Evolutionary conservation across 2,329 filamentous ascomycete genomes (phyloP).

Genomic region (Aureobasidium sp.): DNA sequence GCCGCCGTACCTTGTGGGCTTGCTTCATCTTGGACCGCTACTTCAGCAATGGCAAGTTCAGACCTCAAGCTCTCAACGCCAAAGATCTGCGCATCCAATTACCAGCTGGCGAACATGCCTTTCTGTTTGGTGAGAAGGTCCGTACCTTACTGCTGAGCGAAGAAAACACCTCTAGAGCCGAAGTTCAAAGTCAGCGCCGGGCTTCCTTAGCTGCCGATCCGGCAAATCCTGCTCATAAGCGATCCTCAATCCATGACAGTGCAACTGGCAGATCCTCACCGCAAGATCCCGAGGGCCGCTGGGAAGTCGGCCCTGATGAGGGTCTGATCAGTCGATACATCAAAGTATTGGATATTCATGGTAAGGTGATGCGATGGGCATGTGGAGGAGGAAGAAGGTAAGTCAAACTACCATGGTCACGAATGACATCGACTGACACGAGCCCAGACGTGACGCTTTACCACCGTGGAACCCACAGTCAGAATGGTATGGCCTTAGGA

Average conservation of each 20-base stretch:
- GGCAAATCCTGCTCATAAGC: slow-evolving; percentile 14
- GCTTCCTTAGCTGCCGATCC: slow-evolving; percentile 34
- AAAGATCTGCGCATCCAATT: slow-evolving; percentile 59
- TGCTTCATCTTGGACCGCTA: slow-evolving; percentile 67
- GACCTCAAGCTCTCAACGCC: slow-evolving; percentile 52
- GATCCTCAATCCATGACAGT: slow-evolving; percentile 14
- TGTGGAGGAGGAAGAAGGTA: slow-evolving; percentile 52
- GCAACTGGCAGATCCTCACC: not conserved
- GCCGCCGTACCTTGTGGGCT: slow-evolving; percentile 65
- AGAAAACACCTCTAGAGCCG: slow-evolving; percentile 28
- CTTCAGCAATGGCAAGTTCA: slow-evolving; percentile 56
- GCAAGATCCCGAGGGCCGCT: slow-evolving; percentile 38
- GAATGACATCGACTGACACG: slow-evolving; percentile 28
- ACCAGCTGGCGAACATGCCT: slow-evolving; percentile 60
- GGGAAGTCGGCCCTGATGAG: slow-evolving; percentile 47
- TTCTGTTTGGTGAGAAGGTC: slow-evolving; percentile 55
- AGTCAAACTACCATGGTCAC: slow-evolving; percentile 15
- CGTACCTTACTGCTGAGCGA: slow-evolving; percentile 45
- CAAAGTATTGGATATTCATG: slow-evolving; percentile 48
- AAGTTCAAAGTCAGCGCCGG: slow-evolving; percentile 39
- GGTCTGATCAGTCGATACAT: slow-evolving; percentile 46
- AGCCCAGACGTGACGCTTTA: slow-evolving; percentile 45
- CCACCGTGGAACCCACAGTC: slow-evolving; percentile 56
- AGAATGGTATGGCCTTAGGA: slow-evolving; percentile 48
- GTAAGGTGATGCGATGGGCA: slow-evolving; percentile 51